phyloP scores from a whole-genome alignment of 306 rosid genomes.

The Gillenia trifoliata region DNA sequence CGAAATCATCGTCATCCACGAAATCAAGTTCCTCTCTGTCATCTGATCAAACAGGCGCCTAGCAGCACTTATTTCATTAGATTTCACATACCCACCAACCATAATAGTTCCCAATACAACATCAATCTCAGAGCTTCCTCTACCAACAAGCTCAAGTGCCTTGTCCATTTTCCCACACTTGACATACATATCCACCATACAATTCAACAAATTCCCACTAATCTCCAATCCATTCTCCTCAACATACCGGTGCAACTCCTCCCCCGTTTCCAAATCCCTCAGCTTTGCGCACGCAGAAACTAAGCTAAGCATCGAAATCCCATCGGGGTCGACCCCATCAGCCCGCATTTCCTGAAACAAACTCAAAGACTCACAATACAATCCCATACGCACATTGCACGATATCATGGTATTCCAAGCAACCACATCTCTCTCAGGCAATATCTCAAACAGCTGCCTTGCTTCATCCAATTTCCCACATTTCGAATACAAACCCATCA shows the following conservation, averaged over 20 bases:
- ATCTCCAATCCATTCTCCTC: conserved; percentile 16
- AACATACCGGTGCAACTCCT: conserved; percentile 11
- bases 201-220: conserved; percentile 21
- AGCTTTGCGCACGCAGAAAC: conserved; percentile 26
- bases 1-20: conserved; percentile 28
- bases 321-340: conserved; percentile 13
- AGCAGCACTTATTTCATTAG: conserved; percentile 12
- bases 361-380: conserved; percentile 21
- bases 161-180: conserved; percentile 30
- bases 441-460: conserved; percentile 12
- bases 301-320: conserved; percentile 27
- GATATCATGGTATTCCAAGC: conserved; percentile 36
- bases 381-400: conserved; percentile 21
- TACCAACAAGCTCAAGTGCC: conserved; percentile 17
- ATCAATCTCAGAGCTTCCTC: conserved; percentile 1
- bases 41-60: conserved; percentile 23
- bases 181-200: conserved; percentile 28
- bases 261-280: conserved; percentile 22
- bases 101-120: conserved; percentile 24
- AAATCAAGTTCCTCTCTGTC: conserved; percentile 19
- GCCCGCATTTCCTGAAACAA: conserved; percentile 16
- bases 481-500: conserved; percentile 19
- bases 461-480: conserved; percentile 13
- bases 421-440: conserved; percentile 19
- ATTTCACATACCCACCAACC: conserved; percentile 23